Percentiles rank a stretch among this genome's conserved stretches.
phyloP scores from a whole-genome alignment of 139 green algal species.

The Haematococcus lacustris region DNA sequence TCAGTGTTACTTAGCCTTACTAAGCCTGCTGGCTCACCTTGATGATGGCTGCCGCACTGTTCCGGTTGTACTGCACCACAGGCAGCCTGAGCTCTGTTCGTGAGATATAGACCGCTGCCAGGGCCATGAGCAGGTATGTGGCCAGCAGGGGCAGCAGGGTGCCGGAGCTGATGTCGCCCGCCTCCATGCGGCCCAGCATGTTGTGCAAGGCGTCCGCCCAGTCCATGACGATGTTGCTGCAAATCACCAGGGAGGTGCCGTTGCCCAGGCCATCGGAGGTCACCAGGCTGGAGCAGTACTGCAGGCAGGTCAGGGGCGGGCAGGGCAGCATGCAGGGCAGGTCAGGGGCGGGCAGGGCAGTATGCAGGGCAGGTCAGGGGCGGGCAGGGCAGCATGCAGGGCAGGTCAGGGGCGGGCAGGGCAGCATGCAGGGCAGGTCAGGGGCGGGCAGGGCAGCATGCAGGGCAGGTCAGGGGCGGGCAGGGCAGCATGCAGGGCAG shows the following conservation, averaged over 20 bases:
- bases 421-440: no score
- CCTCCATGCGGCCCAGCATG: conserved; percentile 22
- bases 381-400: no score
- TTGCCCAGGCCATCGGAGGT: conserved; percentile 41
- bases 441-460: no score
- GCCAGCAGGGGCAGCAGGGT: conserved; percentile 12
- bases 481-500: no score
- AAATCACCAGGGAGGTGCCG: conserved; percentile 51
- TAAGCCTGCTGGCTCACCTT: conserved; percentile 3
- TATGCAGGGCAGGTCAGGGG: no score
- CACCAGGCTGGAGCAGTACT: conserved; percentile 44
- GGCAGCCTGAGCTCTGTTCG: conserved; percentile 39
- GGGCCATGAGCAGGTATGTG: conserved; percentile 37
- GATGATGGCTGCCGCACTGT: neutral
- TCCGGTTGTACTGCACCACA: conserved; percentile 38
- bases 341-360: no score
- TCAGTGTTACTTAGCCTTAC: no score
- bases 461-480: no score
- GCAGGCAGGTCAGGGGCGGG: neutral
- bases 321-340: neutral
- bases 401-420: no score
- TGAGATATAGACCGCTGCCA: conserved; percentile 34
- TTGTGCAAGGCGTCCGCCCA: conserved; percentile 38
- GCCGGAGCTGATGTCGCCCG: conserved; percentile 6
- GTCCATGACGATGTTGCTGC: conserved; percentile 40